These are phyloP conservation scores for Cyclotella choctawhatcheeana DNA, from an alignment of 108 stramenopile genomes.

Conservation along the genomic window DNA sequence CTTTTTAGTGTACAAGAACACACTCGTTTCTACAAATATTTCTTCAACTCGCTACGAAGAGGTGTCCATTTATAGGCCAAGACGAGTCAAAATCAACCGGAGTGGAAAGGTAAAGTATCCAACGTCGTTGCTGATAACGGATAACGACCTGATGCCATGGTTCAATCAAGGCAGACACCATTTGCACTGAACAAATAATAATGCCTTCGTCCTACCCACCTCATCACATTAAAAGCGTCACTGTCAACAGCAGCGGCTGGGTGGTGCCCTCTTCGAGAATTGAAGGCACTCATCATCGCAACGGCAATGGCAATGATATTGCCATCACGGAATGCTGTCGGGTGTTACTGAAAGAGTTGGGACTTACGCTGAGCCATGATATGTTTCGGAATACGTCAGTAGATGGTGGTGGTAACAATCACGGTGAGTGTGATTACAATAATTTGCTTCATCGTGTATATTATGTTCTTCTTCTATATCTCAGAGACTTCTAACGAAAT, in stretches of 20 bases:
- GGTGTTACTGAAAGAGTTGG: background rate
- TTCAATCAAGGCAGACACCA: background rate
- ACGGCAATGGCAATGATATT: background rate
- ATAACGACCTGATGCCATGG: too few species aligned
- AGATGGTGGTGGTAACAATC: background rate
- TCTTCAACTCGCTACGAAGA: too few species aligned
- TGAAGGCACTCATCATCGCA: too few species aligned
- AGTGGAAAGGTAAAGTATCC: background rate
- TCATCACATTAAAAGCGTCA: conserved; percentile 37
- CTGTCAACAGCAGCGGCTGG: conserved; percentile 40
- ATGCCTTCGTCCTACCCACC: too few species aligned
- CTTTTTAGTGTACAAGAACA: too few species aligned
- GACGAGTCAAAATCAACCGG: too few species aligned
- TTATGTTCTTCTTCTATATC: background rate
- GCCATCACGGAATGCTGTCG: background rate
- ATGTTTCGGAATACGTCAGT: background rate
- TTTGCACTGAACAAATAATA: too few species aligned
- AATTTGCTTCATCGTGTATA: background rate
- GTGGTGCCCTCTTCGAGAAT: conserved; percentile 22
- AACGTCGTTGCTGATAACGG: background rate
- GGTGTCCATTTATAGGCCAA: too few species aligned
- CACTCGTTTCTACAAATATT: too few species aligned
- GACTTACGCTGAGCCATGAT: background rate
- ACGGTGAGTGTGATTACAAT: background rate
- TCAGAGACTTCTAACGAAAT: background rate